Base-by-base conservation (phyloP, 1,139 yeast species). In the Candida tetrigidarum region DNA sequence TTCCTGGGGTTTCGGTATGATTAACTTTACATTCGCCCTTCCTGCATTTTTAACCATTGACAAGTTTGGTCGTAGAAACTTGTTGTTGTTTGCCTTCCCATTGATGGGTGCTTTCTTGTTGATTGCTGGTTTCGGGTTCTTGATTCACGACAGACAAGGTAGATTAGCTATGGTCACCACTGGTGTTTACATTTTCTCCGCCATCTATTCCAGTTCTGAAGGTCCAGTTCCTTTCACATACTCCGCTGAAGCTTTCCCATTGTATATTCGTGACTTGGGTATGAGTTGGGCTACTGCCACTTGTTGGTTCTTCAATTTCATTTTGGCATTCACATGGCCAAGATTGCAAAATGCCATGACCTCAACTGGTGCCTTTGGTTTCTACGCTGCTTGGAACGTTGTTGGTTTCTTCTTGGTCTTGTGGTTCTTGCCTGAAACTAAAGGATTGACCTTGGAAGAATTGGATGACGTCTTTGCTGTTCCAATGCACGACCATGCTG, bases 211-310 rank as follows among this genome's bases (percentile, higher is more conserved):
- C 0, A 83, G 88, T 2, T 93, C 96, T 50, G 90, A 86, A 68
- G 96, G 96, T 38, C 96, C 96, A 11, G 96, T 89, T 41, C 96
- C 96, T 6, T 89, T 89, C 71, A 86, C 95, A 2, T 87, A 88
- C 61, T 84, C 95, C 26, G 96, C 96, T 14, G 96, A 89, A 64
- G 88, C 51, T 43, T 89, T 88, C 74, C 92, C 95, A 45, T 74
- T 89, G 54, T 87, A 87, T 57, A 84, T 88, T 50, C 83, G 96
- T 67, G 95, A 90, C 58, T 69, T 88, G 43, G 96, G 96, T 46
- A 87, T 91, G 85, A 84, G 93, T 3, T 74, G 84, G 54, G 96
- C 96, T 15, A 86, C 93, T 25, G 87, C 92, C 20, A 84, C 91
- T 14, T 77, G 90, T 63, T 89, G 96, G 95, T 86, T 87, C 61